Conservation (phyloP, 805 yeast genomes). For the Zygotorulaspora chibaensis region DNA sequence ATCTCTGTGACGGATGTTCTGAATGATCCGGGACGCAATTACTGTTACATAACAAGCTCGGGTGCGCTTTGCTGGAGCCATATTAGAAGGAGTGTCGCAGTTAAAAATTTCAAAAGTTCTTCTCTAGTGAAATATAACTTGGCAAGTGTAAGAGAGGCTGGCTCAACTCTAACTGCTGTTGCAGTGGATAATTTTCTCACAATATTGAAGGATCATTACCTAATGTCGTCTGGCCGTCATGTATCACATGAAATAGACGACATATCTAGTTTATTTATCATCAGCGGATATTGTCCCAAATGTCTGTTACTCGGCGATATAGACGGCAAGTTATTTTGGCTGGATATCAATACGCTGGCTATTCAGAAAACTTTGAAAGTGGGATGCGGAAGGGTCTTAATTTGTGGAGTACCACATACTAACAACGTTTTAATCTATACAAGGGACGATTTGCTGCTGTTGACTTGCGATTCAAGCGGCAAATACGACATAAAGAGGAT, state of each 20-base stretch:
- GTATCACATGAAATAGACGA: conserved; percentile 3
- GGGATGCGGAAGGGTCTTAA: conserved; percentile 7
- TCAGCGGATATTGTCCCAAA: background rate
- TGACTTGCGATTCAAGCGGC: background rate
- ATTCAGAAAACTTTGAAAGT: conserved; percentile 6
- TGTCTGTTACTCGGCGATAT: conserved; percentile 17
- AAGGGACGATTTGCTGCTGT: conserved; percentile 10
- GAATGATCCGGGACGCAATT: conserved; percentile 8
- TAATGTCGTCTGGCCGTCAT: background rate
- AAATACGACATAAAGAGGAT: conserved; percentile 3
- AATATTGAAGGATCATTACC: conserved; percentile 2
- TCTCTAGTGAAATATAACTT: conserved; percentile 5
- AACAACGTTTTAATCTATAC: conserved; percentile 9
- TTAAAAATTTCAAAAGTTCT: conserved; percentile 2
- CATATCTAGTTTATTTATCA: conserved; percentile 5
- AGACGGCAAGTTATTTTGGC: conserved; percentile 16
- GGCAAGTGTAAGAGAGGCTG: conserved; percentile 4
- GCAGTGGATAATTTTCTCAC: conserved; percentile 9
- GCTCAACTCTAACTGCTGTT: conserved; percentile 10
- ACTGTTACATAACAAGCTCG: conserved; percentile 6
- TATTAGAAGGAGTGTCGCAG: background rate
- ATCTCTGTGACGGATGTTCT: conserved; percentile 5
- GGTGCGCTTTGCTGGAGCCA: conserved; percentile 12
- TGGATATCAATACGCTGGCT: conserved; percentile 7
- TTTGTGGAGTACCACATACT: conserved; percentile 9